Evolutionary conservation across 176 grass and related monocot genomes (phyloP).

Genomic region (Oryza nivara): DNA sequence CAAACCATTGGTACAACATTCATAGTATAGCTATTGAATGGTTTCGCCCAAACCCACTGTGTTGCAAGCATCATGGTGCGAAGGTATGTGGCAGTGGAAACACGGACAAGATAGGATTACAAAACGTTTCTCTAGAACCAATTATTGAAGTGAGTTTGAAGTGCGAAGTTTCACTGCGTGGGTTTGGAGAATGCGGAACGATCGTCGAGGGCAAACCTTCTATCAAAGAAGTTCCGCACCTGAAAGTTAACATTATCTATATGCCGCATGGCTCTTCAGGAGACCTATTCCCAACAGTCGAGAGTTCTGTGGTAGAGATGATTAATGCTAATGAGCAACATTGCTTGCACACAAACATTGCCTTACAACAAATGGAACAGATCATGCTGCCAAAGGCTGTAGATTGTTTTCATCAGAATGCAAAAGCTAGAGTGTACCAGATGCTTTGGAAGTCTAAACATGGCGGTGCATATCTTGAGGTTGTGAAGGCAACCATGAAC

Average conservation of each 20-base stretch:
- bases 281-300: not conserved
- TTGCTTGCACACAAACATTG: not conserved
- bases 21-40: not conserved
- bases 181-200: not conserved
- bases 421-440: not conserved
- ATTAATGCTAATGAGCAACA: not conserved
- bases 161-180: not conserved
- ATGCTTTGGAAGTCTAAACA: not conserved
- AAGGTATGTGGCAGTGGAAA: not conserved
- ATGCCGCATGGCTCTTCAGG: not conserved
- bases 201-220: not conserved
- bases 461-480: not conserved
- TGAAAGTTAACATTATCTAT: not conserved
- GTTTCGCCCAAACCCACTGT: slow-evolving; percentile 31
- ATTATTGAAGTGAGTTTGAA: not conserved
- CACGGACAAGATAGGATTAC: not conserved
- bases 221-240: not conserved
- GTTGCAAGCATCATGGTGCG: slow-evolving; percentile 17
- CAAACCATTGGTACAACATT: not conserved
- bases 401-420: not conserved
- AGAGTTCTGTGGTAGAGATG: not conserved
- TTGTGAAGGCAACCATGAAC: not conserved
- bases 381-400: not conserved
- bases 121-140: not conserved
- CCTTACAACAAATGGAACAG: not conserved